Percentiles rank a stretch among this genome's conserved stretches.
These are phyloP conservation scores for Beauveria brongniartii DNA, from an alignment of 2,329 filamentous ascomycete species.

Conservation along the genomic window DNA sequence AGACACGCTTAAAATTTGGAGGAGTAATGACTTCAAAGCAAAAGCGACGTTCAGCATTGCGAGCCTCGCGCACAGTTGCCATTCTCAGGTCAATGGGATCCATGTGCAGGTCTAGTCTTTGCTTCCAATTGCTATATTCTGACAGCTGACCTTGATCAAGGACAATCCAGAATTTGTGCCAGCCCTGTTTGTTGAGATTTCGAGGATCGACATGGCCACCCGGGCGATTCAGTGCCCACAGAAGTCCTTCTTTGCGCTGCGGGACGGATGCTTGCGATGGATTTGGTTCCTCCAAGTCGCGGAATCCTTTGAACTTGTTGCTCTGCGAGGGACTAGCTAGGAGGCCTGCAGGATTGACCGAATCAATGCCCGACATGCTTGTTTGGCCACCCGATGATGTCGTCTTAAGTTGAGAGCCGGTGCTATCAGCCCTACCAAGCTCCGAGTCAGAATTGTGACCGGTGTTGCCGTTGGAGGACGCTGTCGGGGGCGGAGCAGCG, in stretches of 20 bases:
- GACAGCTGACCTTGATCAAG: constrained; percentile 93
- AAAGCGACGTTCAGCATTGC: constrained; percentile 88
- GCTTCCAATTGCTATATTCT: constrained; percentile 99
- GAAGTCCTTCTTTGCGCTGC: constrained; percentile 82
- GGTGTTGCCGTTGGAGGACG: constrained; percentile 35
- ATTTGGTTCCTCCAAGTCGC: constrained; percentile 83
- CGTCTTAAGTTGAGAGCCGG: constrained; percentile 56
- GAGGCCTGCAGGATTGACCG: constrained; percentile 51
- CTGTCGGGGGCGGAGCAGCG: constrained; percentile 23
- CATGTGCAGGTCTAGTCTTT: constrained; percentile 92
- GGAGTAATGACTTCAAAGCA: constrained; percentile 99
- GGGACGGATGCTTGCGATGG: constrained; percentile 40
- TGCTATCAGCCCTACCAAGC: constrained; percentile 65
- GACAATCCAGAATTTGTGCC: constrained; percentile 99
- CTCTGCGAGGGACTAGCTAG: constrained; percentile 44
- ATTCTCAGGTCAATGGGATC: constrained; percentile 95
- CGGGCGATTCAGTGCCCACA: constrained; percentile 90
- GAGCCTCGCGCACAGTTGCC: constrained; percentile 91
- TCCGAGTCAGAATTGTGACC: constrained; percentile 56
- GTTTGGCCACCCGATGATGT: constrained; percentile 37
- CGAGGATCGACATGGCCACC: constrained; percentile 93
- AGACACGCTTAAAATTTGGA: constrained; percentile 79
- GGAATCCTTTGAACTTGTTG: constrained; percentile 78
- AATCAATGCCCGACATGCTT: constrained; percentile 30
- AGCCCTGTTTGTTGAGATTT: constrained; percentile 91